phyloP scores from a whole-genome alignment of 169 alveolate species.

The Eimeria acervulina region DNA sequence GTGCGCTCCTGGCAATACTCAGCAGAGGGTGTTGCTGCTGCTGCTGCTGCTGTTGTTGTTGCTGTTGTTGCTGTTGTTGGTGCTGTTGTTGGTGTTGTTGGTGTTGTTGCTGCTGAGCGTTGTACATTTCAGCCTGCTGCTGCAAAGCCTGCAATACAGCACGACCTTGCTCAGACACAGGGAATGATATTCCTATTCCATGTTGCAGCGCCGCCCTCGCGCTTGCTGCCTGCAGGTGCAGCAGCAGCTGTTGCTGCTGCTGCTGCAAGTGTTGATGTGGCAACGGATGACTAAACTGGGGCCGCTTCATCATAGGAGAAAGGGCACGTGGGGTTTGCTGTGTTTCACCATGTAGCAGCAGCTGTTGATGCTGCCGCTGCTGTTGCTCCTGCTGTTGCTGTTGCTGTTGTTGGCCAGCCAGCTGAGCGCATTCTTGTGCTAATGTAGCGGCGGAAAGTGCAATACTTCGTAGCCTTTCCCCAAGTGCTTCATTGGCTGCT shows the following conservation, averaged over 20 bases:
- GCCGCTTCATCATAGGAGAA: slow-evolving; percentile 44
- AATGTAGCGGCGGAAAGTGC: slow-evolving; percentile 63
- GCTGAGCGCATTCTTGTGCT: slow-evolving; percentile 67
- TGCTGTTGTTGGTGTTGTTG: slow-evolving; percentile 29
- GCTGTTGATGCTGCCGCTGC: slow-evolving; percentile 76
- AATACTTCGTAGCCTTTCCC: slow-evolving; percentile 26
- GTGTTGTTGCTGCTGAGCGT: slow-evolving; percentile 45
- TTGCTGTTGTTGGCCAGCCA: slow-evolving; percentile 58
- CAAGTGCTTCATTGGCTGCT: slow-evolving; percentile 36
- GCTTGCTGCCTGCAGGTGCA: slow-evolving; percentile 75
- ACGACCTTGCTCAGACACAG: slow-evolving; percentile 63
- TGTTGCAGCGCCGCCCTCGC: slow-evolving; percentile 72
- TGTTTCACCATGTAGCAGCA: background rate
- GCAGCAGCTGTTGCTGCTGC: slow-evolving; percentile 66
- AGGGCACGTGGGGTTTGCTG: slow-evolving; percentile 55
- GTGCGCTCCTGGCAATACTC: slow-evolving; percentile 60
- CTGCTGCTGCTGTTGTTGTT: slow-evolving; percentile 40
- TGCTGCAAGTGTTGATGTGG: slow-evolving; percentile 70
- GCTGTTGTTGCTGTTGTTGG: slow-evolving; percentile 23
- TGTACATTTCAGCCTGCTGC: slow-evolving; percentile 75
- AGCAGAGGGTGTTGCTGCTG: slow-evolving; percentile 66
- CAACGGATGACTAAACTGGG: slow-evolving; percentile 61
- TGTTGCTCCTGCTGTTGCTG: slow-evolving; percentile 40
- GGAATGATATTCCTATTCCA: slow-evolving; percentile 41
- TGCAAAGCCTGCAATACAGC: slow-evolving; percentile 72